Conservation (phyloP, 768 basidiomycete species). For the Tephrocybe sp. region DNA sequence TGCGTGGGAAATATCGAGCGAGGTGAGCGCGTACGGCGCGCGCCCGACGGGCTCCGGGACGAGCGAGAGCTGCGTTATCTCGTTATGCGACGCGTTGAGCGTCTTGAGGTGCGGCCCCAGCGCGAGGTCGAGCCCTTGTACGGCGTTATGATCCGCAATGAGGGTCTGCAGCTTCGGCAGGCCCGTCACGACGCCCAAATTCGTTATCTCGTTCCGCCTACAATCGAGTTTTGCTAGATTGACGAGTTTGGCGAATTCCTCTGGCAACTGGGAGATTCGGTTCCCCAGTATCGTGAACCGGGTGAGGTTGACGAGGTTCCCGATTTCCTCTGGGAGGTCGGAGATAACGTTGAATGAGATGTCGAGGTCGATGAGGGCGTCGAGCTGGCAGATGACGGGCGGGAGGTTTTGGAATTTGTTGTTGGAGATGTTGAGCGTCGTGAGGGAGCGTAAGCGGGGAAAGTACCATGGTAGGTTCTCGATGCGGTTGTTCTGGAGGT, state of each 20-base stretch:
- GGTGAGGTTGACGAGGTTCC: slow-evolving; percentile 64
- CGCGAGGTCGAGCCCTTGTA: slow-evolving; percentile 78
- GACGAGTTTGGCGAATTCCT: slow-evolving; percentile 50
- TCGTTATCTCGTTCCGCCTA: slow-evolving; percentile 77
- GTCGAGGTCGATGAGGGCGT: slow-evolving; percentile 79
- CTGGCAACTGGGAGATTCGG: slow-evolving; percentile 68
- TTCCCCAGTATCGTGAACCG: slow-evolving; percentile 85
- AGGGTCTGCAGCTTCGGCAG: slow-evolving; percentile 69
- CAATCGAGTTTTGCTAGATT: slow-evolving; percentile 77
- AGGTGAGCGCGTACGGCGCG: slow-evolving; percentile 59
- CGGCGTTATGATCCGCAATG: slow-evolving; percentile 77
- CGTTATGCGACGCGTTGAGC: slow-evolving; percentile 83
- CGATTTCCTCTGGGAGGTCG: slow-evolving; percentile 78
- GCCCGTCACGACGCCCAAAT: slow-evolving; percentile 65
- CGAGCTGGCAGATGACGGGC: slow-evolving; percentile 67
- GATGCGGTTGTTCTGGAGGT: slow-evolving; percentile 89
- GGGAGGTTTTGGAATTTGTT: slow-evolving; percentile 87
- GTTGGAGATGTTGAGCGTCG: slow-evolving; percentile 89
- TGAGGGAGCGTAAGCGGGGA: slow-evolving; percentile 65
- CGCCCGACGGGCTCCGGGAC: slow-evolving; percentile 43
- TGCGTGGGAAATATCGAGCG: slow-evolving; percentile 82
- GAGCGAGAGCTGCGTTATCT: slow-evolving; percentile 77
- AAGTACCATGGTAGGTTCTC: slow-evolving; percentile 86
- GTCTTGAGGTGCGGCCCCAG: slow-evolving; percentile 62
- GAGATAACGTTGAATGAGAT: slow-evolving; percentile 92